phyloP scores from a whole-genome alignment of 441 rosid genomes.

The Isatis lusitanica region DNA sequence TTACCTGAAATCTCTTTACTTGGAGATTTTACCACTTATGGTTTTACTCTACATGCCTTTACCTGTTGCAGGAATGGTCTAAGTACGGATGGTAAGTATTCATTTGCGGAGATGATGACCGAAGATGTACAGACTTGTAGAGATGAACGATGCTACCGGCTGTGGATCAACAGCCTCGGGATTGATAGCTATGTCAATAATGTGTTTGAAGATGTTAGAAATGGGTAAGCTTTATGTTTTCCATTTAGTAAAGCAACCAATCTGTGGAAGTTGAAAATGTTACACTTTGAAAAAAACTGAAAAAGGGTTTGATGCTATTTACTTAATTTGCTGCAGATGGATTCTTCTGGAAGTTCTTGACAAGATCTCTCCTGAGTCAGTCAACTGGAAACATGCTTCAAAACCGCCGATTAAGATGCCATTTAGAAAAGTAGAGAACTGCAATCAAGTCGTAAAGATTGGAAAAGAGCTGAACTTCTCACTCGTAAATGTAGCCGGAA shows the following conservation, averaged over 20 bases:
- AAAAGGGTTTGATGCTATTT: slow-evolving; percentile 6
- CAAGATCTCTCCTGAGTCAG: slow-evolving; percentile 59
- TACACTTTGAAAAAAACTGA: slow-evolving; percentile 47
- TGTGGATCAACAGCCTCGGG: slow-evolving; percentile 75
- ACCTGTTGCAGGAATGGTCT: slow-evolving; percentile 60
- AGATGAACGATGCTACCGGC: slow-evolving; percentile 70
- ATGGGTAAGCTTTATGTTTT: slow-evolving; percentile 47
- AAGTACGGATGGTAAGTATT: slow-evolving; percentile 48
- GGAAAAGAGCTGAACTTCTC: slow-evolving; percentile 64
- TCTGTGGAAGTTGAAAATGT: slow-evolving; percentile 68
- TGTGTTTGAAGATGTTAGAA: slow-evolving; percentile 71
- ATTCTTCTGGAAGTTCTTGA: slow-evolving; percentile 68
- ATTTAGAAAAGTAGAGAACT: slow-evolving; percentile 72
- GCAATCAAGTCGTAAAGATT: slow-evolving; percentile 65
- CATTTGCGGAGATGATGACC: slow-evolving; percentile 75
- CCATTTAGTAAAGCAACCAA: slow-evolving; percentile 62
- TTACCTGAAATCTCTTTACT: background rate
- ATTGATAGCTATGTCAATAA: slow-evolving; percentile 57
- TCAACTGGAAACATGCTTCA: slow-evolving; percentile 67
- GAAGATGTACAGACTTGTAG: slow-evolving; percentile 64
- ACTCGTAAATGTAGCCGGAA: slow-evolving; percentile 66
- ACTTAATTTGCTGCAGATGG: slow-evolving; percentile 51
- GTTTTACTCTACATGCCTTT: background rate
- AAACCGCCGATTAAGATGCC: slow-evolving; percentile 80
- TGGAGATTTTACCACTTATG: background rate